Percentiles rank a stretch among this genome's conserved stretches.
These are phyloP conservation scores for Mortierella sp. DNA, from an alignment of 371 early-diverging fungal species.

Conservation along the genomic window DNA sequence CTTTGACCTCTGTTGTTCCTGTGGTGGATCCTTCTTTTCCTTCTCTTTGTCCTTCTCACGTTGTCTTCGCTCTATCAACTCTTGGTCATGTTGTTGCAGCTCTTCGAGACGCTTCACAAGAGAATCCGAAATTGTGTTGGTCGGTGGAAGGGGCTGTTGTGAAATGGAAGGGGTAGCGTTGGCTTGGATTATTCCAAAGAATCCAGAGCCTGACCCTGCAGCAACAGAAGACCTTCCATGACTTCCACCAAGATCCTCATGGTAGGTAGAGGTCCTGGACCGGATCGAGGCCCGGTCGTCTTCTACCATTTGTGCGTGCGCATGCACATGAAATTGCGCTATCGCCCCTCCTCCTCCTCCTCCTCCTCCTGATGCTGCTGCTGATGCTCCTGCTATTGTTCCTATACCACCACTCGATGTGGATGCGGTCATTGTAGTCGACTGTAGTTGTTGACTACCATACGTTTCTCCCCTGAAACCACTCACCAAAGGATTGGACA, in stretches of 20 bases:
- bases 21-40: not conserved
- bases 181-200: no score
- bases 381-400: no score
- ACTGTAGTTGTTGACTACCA: no score
- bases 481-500: constrained; percentile 36
- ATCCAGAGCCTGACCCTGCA: not conserved
- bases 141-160: no score
- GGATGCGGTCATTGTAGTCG: no score
- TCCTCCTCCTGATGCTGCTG: no score
- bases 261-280: constrained; percentile 33
- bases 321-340: no score
- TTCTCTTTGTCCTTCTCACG: constrained; percentile 11
- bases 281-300: constrained; percentile 40
- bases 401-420: no score
- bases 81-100: constrained; percentile 42
- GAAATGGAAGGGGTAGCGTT: no score
- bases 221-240: not conserved
- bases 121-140: constrained; percentile 27
- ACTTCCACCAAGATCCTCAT: not conserved
- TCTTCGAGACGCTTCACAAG: constrained; percentile 41
- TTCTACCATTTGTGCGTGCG: constrained; percentile 2
- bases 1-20: not conserved
- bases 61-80: constrained; percentile 21
- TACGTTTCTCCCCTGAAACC: constrained; percentile 23
- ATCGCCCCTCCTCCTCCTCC: no score